Conservation (phyloP, 495 filamentous ascomycete species). For the Copromyces sp. region DNA sequence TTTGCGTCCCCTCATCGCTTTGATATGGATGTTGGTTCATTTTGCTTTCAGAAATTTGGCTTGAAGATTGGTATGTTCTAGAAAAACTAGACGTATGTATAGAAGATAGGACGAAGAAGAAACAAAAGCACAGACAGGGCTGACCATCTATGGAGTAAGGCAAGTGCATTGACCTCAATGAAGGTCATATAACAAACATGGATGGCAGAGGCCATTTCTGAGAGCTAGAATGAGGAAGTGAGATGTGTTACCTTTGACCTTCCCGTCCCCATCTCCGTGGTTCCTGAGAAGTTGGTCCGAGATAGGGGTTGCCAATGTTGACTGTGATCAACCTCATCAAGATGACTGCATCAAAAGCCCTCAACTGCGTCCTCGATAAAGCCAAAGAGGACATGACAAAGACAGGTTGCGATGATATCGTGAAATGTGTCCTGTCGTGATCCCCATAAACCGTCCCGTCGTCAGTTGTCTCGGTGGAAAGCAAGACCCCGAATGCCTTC, state of each 20-base stretch:
- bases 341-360: not conserved
- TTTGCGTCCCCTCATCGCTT: not conserved
- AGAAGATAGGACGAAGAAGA: not conserved
- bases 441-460: not conserved
- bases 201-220: not conserved
- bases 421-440: not conserved
- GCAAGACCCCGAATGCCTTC: not conserved
- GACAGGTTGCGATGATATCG: not conserved
- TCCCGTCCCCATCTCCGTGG: not conserved
- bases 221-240: not conserved
- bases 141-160: not conserved
- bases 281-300: not conserved
- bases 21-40: not conserved
- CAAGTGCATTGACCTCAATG: not conserved
- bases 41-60: not conserved
- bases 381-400: not conserved
- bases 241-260: not conserved
- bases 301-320: not conserved
- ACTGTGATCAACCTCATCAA: not conserved
- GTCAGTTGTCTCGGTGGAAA: not conserved
- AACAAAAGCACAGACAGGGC: not conserved
- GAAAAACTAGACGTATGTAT: not conserved
- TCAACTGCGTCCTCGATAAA: not conserved
- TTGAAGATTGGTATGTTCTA: not conserved
- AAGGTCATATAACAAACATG: not conserved